Evolutionary conservation across 2,329 filamentous ascomycete species (phyloP).

Genomic region (Penicillium sp.): DNA sequence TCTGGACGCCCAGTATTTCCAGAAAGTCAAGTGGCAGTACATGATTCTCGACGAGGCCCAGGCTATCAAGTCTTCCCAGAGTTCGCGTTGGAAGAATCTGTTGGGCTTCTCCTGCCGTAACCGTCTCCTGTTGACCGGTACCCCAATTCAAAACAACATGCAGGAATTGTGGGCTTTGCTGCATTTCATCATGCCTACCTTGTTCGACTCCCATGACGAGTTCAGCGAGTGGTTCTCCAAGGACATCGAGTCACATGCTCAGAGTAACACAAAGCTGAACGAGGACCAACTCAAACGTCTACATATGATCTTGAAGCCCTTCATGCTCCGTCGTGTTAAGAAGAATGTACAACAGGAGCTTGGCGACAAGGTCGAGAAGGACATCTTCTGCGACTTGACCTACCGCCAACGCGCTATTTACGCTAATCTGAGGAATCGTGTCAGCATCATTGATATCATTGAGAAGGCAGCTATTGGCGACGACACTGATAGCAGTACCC

Average conservation of each 20-base stretch:
- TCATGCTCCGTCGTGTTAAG: conserved; percentile 99
- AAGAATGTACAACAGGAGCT: conserved; percentile 99
- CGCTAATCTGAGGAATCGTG: conserved; percentile 88
- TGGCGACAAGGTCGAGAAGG: conserved; percentile 96
- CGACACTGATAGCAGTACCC: conserved; percentile 88
- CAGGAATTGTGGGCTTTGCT: conserved; percentile 96
- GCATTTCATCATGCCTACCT: conserved; percentile 99
- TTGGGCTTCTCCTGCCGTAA: conserved; percentile 95
- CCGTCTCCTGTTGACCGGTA: conserved; percentile 89
- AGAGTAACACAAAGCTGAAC: conserved; percentile 99
- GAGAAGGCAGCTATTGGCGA: conserved; percentile 95
- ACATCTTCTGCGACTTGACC: conserved; percentile 95
- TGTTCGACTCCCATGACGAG: conserved; percentile 71
- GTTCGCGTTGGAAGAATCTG: conserved; percentile 94
- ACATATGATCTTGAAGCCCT: conserved; percentile 98
- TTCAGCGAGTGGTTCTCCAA: conserved; percentile 60
- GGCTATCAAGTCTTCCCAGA: conserved; percentile 96
- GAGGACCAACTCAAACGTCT: conserved; percentile 95
- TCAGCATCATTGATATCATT: conserved; percentile 97
- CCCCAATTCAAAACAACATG: conserved; percentile 99
- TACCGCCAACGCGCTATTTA: conserved; percentile 96
- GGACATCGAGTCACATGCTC: conserved; percentile 91
- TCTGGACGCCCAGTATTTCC: conserved; percentile 94
- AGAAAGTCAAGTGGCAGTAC: conserved; percentile 99
- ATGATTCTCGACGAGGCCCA: conserved; percentile 99